Conservation (phyloP, 2,329 filamentous ascomycete genomes). For the Curvularia spicifera region DNA sequence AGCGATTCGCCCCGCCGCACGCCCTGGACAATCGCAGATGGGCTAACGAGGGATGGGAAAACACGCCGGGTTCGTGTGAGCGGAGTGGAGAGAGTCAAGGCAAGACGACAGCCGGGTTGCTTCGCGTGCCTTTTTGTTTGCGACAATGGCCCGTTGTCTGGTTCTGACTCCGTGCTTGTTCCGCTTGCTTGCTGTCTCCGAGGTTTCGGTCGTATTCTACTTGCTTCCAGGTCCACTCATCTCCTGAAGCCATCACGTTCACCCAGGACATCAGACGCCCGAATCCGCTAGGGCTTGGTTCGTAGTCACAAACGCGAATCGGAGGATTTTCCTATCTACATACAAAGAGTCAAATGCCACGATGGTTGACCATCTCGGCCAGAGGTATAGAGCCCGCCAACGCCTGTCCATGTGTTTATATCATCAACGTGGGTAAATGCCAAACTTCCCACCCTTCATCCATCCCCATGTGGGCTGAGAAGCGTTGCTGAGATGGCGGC, state of each 20-base stretch:
- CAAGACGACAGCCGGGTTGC: background rate
- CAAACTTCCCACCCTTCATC: background rate
- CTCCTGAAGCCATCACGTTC: background rate
- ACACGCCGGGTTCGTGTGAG: background rate
- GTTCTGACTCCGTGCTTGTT: conserved; percentile 34
- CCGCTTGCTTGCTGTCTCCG: conserved; percentile 14
- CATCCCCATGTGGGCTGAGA: background rate
- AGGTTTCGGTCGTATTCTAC: conserved; percentile 35
- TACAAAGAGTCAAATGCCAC: conserved; percentile 16
- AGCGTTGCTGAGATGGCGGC: background rate
- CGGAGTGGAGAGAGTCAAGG: background rate
- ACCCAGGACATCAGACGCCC: background rate
- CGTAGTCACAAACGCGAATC: conserved; percentile 1
- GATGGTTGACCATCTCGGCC: conserved; percentile 19
- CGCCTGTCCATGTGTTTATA: conserved; percentile 32
- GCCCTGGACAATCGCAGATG: conserved; percentile 9
- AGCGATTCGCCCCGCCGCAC: conserved; percentile 20
- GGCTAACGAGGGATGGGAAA: background rate
- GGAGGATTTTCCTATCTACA: conserved; percentile 10
- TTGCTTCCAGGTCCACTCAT: conserved; percentile 26
- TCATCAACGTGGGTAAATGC: conserved; percentile 5
- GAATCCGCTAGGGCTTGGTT: background rate
- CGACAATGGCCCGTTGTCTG: conserved; percentile 15
- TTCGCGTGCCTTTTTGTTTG: conserved; percentile 22
- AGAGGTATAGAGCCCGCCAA: conserved; percentile 35